These are phyloP conservation scores for Saturnispora serradocipensis DNA, from an alignment of 805 yeast species.

Conservation along the genomic window DNA sequence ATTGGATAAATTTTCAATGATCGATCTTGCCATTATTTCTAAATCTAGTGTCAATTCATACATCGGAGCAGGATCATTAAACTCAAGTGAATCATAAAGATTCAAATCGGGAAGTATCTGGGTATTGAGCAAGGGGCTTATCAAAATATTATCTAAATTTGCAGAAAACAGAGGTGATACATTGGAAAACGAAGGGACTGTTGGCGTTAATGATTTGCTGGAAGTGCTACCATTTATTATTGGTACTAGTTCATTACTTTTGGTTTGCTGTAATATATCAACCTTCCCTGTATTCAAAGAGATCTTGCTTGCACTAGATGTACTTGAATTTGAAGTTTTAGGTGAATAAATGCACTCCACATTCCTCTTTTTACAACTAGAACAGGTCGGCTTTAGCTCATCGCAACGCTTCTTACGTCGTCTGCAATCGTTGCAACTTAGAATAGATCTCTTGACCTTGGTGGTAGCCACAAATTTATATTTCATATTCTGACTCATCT, in stretches of 20 bases:
- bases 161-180: not conserved
- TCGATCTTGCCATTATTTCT: slow-evolving; percentile 8
- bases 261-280: not conserved
- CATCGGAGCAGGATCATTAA: not conserved
- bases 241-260: not conserved
- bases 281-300: not conserved
- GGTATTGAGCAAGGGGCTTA: not conserved
- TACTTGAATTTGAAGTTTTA: not conserved
- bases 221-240: not conserved
- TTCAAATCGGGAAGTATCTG: not conserved
- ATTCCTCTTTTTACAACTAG: slow-evolving; percentile 28
- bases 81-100: not conserved
- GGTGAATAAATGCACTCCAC: slow-evolving; percentile 24
- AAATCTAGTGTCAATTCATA: not conserved
- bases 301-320: not conserved
- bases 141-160: not conserved
- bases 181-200: not conserved
- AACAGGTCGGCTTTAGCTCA: slow-evolving; percentile 34
- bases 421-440: slow-evolving; percentile 28
- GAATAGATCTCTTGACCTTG: slow-evolving; percentile 3
- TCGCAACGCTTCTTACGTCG: slow-evolving; percentile 40
- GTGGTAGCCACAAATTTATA: slow-evolving; percentile 8
- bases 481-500: slow-evolving; percentile 3
- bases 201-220: not conserved
- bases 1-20: slow-evolving; percentile 7